Base-by-base conservation (phyloP, 345 rosid species). In the Crucihimalaya himalaica region DNA sequence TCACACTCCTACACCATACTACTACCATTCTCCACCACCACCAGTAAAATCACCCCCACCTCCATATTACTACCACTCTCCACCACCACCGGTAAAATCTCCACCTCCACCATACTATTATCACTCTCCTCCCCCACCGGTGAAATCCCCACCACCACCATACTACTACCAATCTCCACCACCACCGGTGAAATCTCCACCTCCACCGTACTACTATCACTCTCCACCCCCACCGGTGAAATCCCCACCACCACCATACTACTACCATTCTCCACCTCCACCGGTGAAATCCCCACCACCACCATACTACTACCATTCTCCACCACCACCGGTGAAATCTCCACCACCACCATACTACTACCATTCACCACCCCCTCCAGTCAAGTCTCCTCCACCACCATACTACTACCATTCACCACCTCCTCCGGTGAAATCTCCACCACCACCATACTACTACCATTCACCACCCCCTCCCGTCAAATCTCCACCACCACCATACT, bases 121-220 rank as follows among this genome's bases (percentile, higher is more conserved):
- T 21, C 74, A 57, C 0, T 80, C 81, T 0, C 84, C 86, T 5
- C 84, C 84, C 0, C 83, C 78, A 0, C 74, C 78, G 1, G 51
- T 77, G 0, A 70, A 69, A 1, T 65, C 70, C 0, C 73, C 82
- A 0, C 58, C 81, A 8, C 77, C 77, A 0, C 68, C 83, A 0
- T 81, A 81, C 11, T 43, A 54, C 13, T 83, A 83, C 67, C 79
- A 75, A 2, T 81, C 86, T 0, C 86, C 84, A 8, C 86, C 86
- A 0, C 84, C 85, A 0, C 81, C 86, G 0, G 18, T 42, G 0
- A 28, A 32, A 0, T 73, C 75, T 0, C 74, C 77, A 0, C 75
- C 77, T 0, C 77, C 81, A 2, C 79, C 83, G 0, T 84, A 84
- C 27, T 42, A 53, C 42, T 84, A 84, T 67, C 78, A 79, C 1